Conservation (phyloP, 1,284 basidiomycete genomes). For the Hymenochaete sp. region DNA sequence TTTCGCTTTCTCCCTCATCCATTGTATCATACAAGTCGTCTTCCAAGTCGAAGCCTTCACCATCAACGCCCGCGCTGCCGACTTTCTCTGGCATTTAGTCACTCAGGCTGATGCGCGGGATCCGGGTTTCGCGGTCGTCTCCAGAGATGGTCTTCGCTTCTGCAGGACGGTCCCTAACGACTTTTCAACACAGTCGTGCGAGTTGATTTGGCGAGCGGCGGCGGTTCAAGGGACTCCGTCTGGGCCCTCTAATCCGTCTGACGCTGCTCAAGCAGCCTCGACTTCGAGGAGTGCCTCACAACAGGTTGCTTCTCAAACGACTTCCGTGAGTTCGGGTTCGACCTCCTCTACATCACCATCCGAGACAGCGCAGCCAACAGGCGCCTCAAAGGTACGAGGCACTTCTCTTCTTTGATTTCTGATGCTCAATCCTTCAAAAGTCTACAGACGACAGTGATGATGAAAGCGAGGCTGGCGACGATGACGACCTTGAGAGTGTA, state of each 20-base stretch:
- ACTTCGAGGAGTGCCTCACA: slow-evolving; percentile 2
- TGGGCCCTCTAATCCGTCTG: too few species aligned
- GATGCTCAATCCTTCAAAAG: too few species aligned
- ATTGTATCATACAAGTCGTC: slow-evolving; percentile 59
- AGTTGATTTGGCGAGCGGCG: slow-evolving; percentile 44
- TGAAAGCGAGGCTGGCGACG: slow-evolving; percentile 16
- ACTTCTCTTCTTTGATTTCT: not conserved
- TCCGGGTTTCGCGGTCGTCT: slow-evolving; percentile 46
- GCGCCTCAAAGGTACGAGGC: slow-evolving; percentile 16
- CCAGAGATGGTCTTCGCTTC: slow-evolving; percentile 39
- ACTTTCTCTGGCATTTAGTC: slow-evolving; percentile 44
- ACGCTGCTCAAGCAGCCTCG: not conserved
- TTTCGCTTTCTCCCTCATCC: slow-evolving; percentile 52
- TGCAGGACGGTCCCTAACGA: slow-evolving; percentile 49
- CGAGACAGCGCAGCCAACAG: not conserved
- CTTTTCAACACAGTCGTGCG: slow-evolving; percentile 40
- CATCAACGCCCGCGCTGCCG: slow-evolving; percentile 51
- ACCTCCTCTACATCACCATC: slow-evolving; percentile 7
- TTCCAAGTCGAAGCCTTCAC: slow-evolving; percentile 61
- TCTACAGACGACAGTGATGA: slow-evolving; percentile 15
- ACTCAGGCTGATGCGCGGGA: slow-evolving; percentile 39
- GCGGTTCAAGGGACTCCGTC: slow-evolving; percentile 11
- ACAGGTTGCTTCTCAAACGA: slow-evolving; percentile 4
- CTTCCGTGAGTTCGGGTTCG: slow-evolving; percentile 9
- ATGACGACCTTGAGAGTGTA: slow-evolving; percentile 21